These are phyloP conservation scores for Suillus placidus DNA, from an alignment of 768 basidiomycete species.

Conservation along the genomic window DNA sequence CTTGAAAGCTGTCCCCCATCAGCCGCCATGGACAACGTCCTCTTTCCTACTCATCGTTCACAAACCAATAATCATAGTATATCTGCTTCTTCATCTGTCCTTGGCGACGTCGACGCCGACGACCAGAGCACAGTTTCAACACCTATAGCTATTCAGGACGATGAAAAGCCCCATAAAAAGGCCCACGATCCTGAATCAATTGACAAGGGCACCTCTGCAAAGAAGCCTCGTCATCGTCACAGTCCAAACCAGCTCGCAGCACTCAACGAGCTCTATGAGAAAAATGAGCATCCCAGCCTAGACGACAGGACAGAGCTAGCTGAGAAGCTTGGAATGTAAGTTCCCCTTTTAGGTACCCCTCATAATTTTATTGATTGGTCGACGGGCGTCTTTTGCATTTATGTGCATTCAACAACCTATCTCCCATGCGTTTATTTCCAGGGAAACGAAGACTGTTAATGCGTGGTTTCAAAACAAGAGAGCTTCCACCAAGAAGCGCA, in stretches of 20 bases:
- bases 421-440: slow-evolving; percentile 30
- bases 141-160: slow-evolving; percentile 19
- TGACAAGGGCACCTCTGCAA: slow-evolving; percentile 35
- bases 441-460: slow-evolving; percentile 85
- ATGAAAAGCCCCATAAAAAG: slow-evolving; percentile 30
- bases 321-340: slow-evolving; percentile 76
- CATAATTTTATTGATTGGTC: slow-evolving; percentile 23
- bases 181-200: slow-evolving; percentile 24
- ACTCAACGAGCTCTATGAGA: slow-evolving; percentile 78
- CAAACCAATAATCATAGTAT: slow-evolving; percentile 15
- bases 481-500: slow-evolving; percentile 76
- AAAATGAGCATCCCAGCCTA: slow-evolving; percentile 72
- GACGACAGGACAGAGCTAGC: slow-evolving; percentile 70
- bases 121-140: slow-evolving; percentile 1
- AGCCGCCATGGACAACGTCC: slow-evolving; percentile 31
- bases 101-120: background rate
- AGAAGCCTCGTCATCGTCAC: slow-evolving; percentile 83
- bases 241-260: slow-evolving; percentile 71
- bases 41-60: slow-evolving; percentile 19
- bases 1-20: slow-evolving; percentile 32
- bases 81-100: slow-evolving; percentile 17
- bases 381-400: slow-evolving; percentile 9
- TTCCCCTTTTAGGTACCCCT: slow-evolving; percentile 33
- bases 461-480: slow-evolving; percentile 90
- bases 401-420: slow-evolving; percentile 15